These are phyloP conservation scores for Monilinia vaccinii-corymbosi DNA, from an alignment of 2,329 filamentous ascomycete genomes.

Conservation along the genomic window DNA sequence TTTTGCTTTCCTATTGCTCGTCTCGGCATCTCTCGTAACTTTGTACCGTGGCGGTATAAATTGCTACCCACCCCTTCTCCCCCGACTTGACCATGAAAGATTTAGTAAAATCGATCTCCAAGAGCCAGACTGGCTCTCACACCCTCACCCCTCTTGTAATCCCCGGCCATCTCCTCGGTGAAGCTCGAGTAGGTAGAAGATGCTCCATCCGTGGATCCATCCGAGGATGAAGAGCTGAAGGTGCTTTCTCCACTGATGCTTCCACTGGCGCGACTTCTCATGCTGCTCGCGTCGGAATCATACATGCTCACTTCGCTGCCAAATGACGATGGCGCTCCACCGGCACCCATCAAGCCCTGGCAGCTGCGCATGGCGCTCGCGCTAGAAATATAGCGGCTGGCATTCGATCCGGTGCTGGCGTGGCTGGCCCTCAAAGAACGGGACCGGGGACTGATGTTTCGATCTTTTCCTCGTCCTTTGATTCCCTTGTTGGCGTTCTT, in stretches of 20 bases:
- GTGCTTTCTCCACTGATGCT: no score
- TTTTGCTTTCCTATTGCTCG: background rate
- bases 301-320: background rate
- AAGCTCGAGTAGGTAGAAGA: background rate
- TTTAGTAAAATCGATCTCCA: constrained; percentile 37
- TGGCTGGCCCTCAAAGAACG: background rate
- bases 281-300: constrained; percentile 12
- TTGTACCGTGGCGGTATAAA: background rate
- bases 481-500: constrained; percentile 98
- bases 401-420: background rate
- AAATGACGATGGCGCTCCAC: background rate
- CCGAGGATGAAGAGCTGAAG: no score
- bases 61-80: background rate
- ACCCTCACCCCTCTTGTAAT: background rate
- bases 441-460: constrained; percentile 43
- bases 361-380: constrained; percentile 13
- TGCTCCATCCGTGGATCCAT: background rate
- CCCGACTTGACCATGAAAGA: background rate
- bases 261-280: constrained; percentile 12
- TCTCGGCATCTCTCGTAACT: constrained; percentile 2
- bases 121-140: constrained; percentile 31
- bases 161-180: background rate
- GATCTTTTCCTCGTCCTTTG: constrained; percentile 85
- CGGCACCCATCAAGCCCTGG: constrained; percentile 15
- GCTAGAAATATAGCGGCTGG: background rate